Percentiles rank a stretch among this genome's conserved stretches.
Evolutionary conservation across 202 grass and related monocot species (phyloP).

Genomic region (Setaria viridis): DNA sequence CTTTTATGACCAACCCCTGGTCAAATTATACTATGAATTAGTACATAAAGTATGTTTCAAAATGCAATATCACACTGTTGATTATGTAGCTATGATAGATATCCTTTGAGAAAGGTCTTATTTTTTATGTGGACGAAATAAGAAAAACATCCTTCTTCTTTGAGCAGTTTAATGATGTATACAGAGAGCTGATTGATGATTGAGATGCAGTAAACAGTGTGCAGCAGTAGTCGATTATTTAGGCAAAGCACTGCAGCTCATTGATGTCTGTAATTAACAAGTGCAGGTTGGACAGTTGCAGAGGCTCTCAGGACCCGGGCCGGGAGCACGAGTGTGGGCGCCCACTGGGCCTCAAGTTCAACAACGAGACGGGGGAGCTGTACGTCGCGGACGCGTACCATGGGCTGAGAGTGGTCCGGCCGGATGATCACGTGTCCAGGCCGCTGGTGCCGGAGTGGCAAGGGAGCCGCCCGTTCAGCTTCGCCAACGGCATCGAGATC

Average conservation of each 20-base stretch:
- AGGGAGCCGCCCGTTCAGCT: conserved; percentile 41
- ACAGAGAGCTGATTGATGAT: background rate
- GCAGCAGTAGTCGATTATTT: too few relatives aligned
- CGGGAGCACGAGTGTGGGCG: conserved; percentile 41
- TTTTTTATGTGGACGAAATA: too few relatives aligned
- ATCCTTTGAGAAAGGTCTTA: too few relatives aligned
- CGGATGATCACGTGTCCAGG: conserved; percentile 36
- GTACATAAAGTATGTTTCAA: too few relatives aligned
- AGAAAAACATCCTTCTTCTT: too few relatives aligned
- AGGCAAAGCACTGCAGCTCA: background rate
- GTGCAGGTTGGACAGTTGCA: conserved; percentile 41
- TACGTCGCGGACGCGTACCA: conserved; percentile 80
- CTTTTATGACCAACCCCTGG: too few relatives aligned
- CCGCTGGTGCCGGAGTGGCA: conserved; percentile 40
- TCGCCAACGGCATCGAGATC: conserved; percentile 74
- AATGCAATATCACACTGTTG: too few relatives aligned
- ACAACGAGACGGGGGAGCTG: conserved; percentile 50
- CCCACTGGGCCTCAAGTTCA: conserved; percentile 74
- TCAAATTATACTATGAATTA: too few relatives aligned
- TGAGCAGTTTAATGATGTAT: background rate
- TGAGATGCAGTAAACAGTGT: too few relatives aligned
- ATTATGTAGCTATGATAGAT: too few relatives aligned
- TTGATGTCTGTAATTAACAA: background rate
- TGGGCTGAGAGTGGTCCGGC: conserved; percentile 53
- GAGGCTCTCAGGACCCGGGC: conserved; percentile 40